Percentiles rank a stretch among this genome's conserved stretches.
These are phyloP conservation scores for Lithospermum erythrorhizon DNA, from an alignment of 257 asterid species.

Conservation along the genomic window DNA sequence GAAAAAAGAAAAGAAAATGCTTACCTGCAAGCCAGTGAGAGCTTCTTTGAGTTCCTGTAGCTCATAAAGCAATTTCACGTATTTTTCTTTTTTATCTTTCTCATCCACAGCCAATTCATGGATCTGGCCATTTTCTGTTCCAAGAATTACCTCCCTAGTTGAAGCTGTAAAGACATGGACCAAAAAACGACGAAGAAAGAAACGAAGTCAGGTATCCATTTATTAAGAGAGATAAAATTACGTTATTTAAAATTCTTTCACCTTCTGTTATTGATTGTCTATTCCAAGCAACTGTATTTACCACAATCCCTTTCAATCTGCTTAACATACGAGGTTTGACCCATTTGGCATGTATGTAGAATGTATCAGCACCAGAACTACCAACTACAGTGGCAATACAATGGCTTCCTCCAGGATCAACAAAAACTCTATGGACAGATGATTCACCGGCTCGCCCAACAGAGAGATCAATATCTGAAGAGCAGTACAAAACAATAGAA, in stretches of 20 bases:
- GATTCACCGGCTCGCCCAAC: conserved; percentile 81
- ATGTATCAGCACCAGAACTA: conserved; percentile 83
- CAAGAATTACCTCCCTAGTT: conserved; percentile 85
- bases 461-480: conserved; percentile 80
- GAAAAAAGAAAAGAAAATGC: conserved; percentile 1
- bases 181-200: background rate
- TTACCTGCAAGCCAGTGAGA: conserved; percentile 89
- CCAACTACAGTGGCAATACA: conserved; percentile 90
- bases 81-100: conserved; percentile 95
- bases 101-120: conserved; percentile 81
- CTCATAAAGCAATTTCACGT: conserved; percentile 68
- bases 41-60: conserved; percentile 87
- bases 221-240: background rate
- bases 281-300: conserved; percentile 90
- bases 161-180: conserved; percentile 48
- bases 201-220: background rate
- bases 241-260: conserved; percentile 3
- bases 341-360: conserved; percentile 89
- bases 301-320: conserved; percentile 68
- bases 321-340: conserved; percentile 71
- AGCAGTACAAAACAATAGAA: conserved; percentile 4
- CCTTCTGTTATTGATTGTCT: conserved; percentile 90
- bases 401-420: conserved; percentile 97
- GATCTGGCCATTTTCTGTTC: conserved; percentile 88
- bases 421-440: conserved; percentile 77